Conservation (phyloP, 257 asterid genomes). For the Jacaranda mimosifolia region DNA sequence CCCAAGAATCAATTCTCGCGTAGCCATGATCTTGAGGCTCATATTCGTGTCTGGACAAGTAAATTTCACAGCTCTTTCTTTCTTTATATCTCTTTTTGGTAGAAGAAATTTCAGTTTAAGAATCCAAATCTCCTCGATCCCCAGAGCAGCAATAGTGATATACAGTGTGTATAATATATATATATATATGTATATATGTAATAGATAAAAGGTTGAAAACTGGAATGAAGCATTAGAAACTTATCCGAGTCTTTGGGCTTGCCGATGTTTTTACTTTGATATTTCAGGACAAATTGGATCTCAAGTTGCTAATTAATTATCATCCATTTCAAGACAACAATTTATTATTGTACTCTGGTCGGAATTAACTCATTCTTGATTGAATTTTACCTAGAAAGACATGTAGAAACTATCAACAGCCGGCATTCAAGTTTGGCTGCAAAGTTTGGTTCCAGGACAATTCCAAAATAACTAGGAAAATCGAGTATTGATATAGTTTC, state of each 20-base stretch:
- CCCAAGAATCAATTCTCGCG: slow-evolving; percentile 49
- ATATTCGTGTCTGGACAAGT: slow-evolving; percentile 38
- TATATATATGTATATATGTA: slow-evolving; percentile 33
- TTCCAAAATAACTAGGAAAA: too few relatives aligned
- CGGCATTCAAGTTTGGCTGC: too few relatives aligned
- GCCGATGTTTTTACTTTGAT: slow-evolving; percentile 49
- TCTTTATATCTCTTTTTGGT: background rate
- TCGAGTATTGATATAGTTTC: too few relatives aligned
- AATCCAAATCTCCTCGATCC: slow-evolving; percentile 7
- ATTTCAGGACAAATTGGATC: slow-evolving; percentile 31
- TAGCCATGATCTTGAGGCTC: slow-evolving; percentile 45
- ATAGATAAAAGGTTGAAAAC: slow-evolving; percentile 2
- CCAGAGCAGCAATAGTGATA: background rate
- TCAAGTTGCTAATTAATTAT: background rate
- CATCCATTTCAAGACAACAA: slow-evolving; percentile 1
- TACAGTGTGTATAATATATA: too few relatives aligned
- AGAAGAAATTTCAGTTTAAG: background rate
- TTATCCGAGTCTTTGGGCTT: slow-evolving; percentile 40
- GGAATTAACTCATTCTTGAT: background rate
- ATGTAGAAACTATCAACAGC: too few relatives aligned
- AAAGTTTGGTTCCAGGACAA: too few relatives aligned
- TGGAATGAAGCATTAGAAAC: background rate
- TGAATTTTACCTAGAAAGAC: too few relatives aligned
- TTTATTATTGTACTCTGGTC: background rate
- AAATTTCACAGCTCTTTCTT: slow-evolving; percentile 37